A percentile compares a stretch with the other conserved stretches of the same genome.
phyloP scores from a whole-genome alignment of 345 rosid species.

The Salix udensis region DNA sequence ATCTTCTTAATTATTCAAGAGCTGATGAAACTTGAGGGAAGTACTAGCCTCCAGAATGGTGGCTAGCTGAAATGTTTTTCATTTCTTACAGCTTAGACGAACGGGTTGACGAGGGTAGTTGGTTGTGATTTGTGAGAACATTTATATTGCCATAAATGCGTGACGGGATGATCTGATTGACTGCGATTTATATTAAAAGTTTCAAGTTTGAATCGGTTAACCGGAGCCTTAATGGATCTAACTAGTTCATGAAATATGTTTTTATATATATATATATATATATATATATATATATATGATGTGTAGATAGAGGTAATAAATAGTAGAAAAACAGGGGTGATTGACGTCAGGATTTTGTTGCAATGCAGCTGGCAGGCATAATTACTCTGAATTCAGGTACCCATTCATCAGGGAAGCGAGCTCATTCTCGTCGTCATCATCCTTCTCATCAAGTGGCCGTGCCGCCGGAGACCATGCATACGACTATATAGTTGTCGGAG shows the following conservation, averaged over 20 bases:
- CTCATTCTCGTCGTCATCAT: constrained; percentile 59
- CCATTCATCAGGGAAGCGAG: constrained; percentile 83
- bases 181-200: no score
- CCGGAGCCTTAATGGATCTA: no score
- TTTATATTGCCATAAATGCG: background rate
- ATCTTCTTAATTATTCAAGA: background rate
- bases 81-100: background rate
- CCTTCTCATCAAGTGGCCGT: constrained; percentile 43
- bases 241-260: no score
- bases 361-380: constrained; percentile 9
- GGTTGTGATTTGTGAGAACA: background rate
- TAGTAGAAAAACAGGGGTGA: background rate
- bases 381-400: constrained; percentile 24
- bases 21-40: background rate
- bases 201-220: no score
- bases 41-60: background rate
- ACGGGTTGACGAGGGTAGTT: background rate
- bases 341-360: background rate
- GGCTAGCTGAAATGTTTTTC: background rate
- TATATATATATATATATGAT: no score
- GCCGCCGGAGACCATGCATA: constrained; percentile 25
- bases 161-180: no score
- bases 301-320: no score
- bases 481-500: constrained; percentile 89
- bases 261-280: no score